Conservation (phyloP, 2,329 filamentous ascomycete species). For the Camillea tinctor region DNA sequence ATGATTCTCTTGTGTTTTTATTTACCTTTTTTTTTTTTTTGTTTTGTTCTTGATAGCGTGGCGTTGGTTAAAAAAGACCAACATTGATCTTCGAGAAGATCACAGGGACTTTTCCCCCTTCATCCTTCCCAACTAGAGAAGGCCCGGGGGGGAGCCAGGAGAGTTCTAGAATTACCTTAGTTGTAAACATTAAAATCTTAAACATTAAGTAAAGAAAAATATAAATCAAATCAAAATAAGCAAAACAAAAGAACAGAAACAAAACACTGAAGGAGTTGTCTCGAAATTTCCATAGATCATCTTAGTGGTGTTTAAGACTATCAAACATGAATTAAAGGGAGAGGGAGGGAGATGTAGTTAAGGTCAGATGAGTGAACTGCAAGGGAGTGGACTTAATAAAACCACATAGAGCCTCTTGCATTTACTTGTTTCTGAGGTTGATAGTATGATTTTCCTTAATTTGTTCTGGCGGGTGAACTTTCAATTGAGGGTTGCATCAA, state of each 20-base stretch:
- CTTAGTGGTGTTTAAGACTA: not conserved
- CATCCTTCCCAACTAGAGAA: too few species aligned
- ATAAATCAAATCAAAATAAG: not conserved
- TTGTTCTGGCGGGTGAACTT: not conserved
- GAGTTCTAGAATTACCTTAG: not conserved
- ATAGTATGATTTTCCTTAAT: not conserved
- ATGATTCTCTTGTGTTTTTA: conserved; percentile 27
- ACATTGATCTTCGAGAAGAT: not conserved
- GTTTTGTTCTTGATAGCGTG: conserved; percentile 15
- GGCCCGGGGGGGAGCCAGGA: not conserved
- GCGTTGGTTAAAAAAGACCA: conserved; percentile 25
- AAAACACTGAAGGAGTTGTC: not conserved
- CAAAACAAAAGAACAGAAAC: not conserved
- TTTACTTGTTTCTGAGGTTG: not conserved
- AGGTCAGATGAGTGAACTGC: not conserved
- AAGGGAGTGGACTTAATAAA: not conserved
- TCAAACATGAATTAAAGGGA: not conserved
- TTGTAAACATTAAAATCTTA: not conserved
- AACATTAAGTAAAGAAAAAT: not conserved
- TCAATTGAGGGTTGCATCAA: too few species aligned
- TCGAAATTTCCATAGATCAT: not conserved
- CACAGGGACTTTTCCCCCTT: not conserved
- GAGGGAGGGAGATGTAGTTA: too few species aligned
- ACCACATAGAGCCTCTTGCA: not conserved
- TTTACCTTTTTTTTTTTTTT: not conserved